These are phyloP conservation scores for Silene coronaria DNA, from an alignment of 179 eudicot species.

Conservation along the genomic window DNA sequence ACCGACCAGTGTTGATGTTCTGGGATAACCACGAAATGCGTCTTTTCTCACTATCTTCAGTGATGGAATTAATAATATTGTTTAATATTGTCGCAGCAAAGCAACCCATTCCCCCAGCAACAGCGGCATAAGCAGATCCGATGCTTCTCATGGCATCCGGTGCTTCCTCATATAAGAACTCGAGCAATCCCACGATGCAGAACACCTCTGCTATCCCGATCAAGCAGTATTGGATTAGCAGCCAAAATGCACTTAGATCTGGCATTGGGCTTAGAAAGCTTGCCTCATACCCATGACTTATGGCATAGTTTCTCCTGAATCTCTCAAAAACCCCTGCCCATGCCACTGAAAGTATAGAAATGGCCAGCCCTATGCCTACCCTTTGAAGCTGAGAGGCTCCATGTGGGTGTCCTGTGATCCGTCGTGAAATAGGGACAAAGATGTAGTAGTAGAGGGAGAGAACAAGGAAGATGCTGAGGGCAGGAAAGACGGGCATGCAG, in stretches of 20 bases:
- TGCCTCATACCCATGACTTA: slow-evolving; percentile 46
- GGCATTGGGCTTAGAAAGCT: slow-evolving; percentile 68
- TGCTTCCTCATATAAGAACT: slow-evolving; percentile 83
- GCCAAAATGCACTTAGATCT: slow-evolving; percentile 74
- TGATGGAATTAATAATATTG: slow-evolving; percentile 52
- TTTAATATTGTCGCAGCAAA: slow-evolving; percentile 67
- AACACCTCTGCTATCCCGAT: slow-evolving; percentile 84
- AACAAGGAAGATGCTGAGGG: slow-evolving; percentile 73
- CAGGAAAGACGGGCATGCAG: slow-evolving; percentile 91
- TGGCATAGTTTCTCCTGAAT: slow-evolving; percentile 70
- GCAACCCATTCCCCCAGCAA: slow-evolving; percentile 89
- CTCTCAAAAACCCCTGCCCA: slow-evolving; percentile 81
- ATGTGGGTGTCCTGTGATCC: slow-evolving; percentile 79
- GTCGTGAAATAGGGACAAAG: slow-evolving; percentile 65
- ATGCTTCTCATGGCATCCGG: slow-evolving; percentile 96
- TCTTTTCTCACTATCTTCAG: slow-evolving; percentile 32
- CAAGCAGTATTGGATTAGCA: slow-evolving; percentile 77
- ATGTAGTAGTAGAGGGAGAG: slow-evolving; percentile 72
- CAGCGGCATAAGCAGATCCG: slow-evolving; percentile 92
- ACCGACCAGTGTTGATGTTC: slow-evolving; percentile 74
- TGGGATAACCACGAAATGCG: slow-evolving; percentile 72
- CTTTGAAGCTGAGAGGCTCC: slow-evolving; percentile 95
- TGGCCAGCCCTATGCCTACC: slow-evolving; percentile 78
- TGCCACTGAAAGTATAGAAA: slow-evolving; percentile 67
- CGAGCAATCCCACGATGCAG: slow-evolving; percentile 79